Percentiles rank a stretch among this genome's conserved stretches.
Conservation (phyloP, 495 filamentous ascomycete genomes). For the Lentithecium fluviatile region DNA sequence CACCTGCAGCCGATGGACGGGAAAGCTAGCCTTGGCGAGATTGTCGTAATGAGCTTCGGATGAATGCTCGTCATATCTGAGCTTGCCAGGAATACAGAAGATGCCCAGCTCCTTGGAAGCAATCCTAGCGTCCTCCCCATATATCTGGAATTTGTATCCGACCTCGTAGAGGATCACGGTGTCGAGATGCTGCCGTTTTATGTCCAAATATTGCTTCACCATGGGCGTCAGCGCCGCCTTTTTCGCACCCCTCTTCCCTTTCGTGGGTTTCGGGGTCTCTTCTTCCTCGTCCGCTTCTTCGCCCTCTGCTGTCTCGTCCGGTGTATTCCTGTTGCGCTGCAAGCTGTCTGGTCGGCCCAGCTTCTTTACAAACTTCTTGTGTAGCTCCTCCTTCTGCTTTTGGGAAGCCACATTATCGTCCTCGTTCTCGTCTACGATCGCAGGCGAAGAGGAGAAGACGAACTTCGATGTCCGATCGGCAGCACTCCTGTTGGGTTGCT, state of each 20-base stretch:
- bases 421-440: conserved; percentile 44
- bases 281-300: conserved; percentile 48
- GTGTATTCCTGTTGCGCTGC: conserved; percentile 53
- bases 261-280: conserved; percentile 45
- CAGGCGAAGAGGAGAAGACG: conserved; percentile 50
- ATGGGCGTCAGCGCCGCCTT: conserved; percentile 81
- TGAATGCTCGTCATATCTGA: conserved; percentile 90
- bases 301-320: conserved; percentile 51
- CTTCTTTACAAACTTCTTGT: conserved; percentile 85
- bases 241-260: conserved; percentile 68
- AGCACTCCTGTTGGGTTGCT: conserved; percentile 16
- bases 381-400: conserved; percentile 65
- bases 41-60: conserved; percentile 91
- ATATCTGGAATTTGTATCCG: conserved; percentile 97
- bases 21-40: conserved; percentile 95
- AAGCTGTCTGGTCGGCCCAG: conserved; percentile 81
- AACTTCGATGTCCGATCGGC: conserved; percentile 50
- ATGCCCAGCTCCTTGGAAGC: conserved; percentile 92
- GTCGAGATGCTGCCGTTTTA: too few relatives aligned
- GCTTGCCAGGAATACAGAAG: conserved; percentile 94
- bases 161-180: conserved; percentile 74
- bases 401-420: conserved; percentile 49
- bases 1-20: conserved; percentile 85
- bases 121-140: conserved; percentile 90
- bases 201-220: conserved; percentile 69